A percentile compares a stretch with the other conserved stretches of the same genome.
These are phyloP conservation scores for Amanita muscaria DNA, from an alignment of 768 basidiomycete genomes.

Conservation along the genomic window DNA sequence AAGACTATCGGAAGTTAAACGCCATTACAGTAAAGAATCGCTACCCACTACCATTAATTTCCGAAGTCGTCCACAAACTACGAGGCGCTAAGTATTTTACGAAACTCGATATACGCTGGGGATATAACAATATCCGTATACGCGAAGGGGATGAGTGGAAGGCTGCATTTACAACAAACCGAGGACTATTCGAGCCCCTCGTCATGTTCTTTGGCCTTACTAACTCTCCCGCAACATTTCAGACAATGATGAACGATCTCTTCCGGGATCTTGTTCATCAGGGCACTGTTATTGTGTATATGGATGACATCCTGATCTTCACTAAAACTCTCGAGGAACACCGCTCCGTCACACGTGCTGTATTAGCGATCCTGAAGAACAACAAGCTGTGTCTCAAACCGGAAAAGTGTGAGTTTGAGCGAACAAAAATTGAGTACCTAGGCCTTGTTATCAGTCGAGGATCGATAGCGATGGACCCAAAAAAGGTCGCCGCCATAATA, in stretches of 20 bases:
- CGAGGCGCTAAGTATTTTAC: conserved; percentile 20
- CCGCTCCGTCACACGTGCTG: too few relatives aligned
- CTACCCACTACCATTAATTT: conserved; percentile 29
- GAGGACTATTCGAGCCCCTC: conserved; percentile 29
- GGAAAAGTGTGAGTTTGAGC: conserved; percentile 1
- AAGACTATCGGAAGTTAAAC: conserved; percentile 29
- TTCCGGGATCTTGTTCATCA: conserved; percentile 20
- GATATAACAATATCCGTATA: conserved; percentile 35
- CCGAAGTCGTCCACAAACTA: conserved; percentile 22
- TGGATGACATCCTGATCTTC: conserved; percentile 16
- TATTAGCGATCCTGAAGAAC: neutral
- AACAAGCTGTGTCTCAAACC: neutral
- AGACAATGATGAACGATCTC: conserved; percentile 36
- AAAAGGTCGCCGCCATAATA: conserved; percentile 11
- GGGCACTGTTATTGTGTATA: conserved; percentile 27
- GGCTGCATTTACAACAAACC: conserved; percentile 29
- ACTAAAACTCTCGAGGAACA: too few relatives aligned
- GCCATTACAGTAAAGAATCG: conserved; percentile 24
- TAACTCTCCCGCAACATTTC: conserved; percentile 25
- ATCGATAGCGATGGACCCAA: conserved; percentile 11
- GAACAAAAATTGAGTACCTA: neutral
- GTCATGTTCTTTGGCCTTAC: conserved; percentile 35
- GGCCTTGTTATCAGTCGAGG: conserved; percentile 5
- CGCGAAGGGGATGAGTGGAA: conserved; percentile 36
- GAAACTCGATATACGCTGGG: conserved; percentile 30